Percentiles rank a stretch among this genome's conserved stretches.
phyloP scores from a whole-genome alignment of 129 eudicot species.

The Chrysanthemum lavandulifolium region DNA sequence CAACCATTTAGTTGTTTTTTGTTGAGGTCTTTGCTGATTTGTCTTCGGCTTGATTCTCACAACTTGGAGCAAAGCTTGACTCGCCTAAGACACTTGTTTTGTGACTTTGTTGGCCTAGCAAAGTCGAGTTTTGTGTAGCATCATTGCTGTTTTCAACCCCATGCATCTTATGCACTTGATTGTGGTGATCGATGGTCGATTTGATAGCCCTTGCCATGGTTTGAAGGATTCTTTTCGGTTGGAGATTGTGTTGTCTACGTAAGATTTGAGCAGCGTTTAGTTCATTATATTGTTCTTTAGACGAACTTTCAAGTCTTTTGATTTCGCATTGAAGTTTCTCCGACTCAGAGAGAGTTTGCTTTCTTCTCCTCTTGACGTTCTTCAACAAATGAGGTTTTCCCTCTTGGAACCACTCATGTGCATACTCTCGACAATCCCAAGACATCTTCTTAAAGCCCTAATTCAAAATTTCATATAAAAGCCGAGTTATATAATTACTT shows the following conservation, averaged over 20 bases:
- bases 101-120: background rate
- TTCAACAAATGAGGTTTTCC: constrained; percentile 22
- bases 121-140: background rate
- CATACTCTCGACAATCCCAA: constrained; percentile 24
- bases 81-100: background rate
- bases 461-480: background rate
- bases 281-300: constrained; percentile 14
- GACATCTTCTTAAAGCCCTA: constrained; percentile 31
- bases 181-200: background rate
- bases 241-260: constrained; percentile 14
- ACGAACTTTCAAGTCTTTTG: constrained; percentile 1
- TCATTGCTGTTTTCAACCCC: background rate
- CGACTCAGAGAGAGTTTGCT: background rate
- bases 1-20: background rate
- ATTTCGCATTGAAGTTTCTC: constrained; percentile 1
- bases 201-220: constrained; percentile 8
- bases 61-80: background rate
- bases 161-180: background rate
- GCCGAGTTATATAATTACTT: too few relatives aligned
- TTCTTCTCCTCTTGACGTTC: constrained; percentile 19
- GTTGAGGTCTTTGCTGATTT: background rate
- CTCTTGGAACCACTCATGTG: constrained; percentile 27
- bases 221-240: constrained; percentile 3
- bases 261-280: background rate
- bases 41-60: background rate